phyloP scores from a whole-genome alignment of 495 filamentous ascomycete species.

The Staphylotrichum tortipilum region DNA sequence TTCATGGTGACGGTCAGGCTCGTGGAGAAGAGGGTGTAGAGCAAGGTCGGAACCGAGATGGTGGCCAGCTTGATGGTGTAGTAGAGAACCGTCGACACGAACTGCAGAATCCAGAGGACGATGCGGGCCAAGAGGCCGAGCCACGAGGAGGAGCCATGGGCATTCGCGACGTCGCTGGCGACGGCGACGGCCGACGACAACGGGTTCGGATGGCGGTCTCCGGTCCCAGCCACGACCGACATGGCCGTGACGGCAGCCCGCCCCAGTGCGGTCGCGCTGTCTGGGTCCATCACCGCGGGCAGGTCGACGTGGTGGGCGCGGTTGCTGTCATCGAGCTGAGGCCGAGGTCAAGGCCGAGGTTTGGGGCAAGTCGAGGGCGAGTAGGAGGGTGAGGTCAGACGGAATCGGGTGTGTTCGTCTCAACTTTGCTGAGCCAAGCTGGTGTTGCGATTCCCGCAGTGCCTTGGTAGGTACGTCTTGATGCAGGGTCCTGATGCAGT shows the following conservation, averaged over 20 bases:
- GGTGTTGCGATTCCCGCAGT: no score
- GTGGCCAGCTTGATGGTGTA: conserved; percentile 78
- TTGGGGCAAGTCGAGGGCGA: no score
- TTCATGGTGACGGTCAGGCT: conserved; percentile 97
- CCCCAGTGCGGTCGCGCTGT: not conserved
- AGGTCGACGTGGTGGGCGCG: not conserved
- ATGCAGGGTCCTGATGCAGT: no score
- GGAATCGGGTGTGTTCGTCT: no score
- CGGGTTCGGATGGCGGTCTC: conserved; percentile 13
- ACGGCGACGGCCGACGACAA: conserved; percentile 27
- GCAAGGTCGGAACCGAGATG: conserved; percentile 78
- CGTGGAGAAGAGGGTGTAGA: conserved; percentile 92
- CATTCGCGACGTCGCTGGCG: conserved; percentile 30
- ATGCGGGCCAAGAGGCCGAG: conserved; percentile 37
- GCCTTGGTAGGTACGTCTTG: no score
- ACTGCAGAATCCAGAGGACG: conserved; percentile 47
- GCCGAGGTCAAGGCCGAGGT: no score
- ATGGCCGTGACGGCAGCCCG: not conserved
- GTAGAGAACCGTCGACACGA: conserved; percentile 70
- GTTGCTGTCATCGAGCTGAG: not conserved
- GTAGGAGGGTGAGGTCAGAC: no score
- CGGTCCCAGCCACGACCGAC: conserved; percentile 2
- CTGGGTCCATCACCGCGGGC: conserved; percentile 4
- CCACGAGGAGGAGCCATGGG: conserved; percentile 37
- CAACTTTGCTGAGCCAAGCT: no score